Conservation (phyloP, 2,329 filamentous ascomycete genomes). For the Fusarium sp. region DNA sequence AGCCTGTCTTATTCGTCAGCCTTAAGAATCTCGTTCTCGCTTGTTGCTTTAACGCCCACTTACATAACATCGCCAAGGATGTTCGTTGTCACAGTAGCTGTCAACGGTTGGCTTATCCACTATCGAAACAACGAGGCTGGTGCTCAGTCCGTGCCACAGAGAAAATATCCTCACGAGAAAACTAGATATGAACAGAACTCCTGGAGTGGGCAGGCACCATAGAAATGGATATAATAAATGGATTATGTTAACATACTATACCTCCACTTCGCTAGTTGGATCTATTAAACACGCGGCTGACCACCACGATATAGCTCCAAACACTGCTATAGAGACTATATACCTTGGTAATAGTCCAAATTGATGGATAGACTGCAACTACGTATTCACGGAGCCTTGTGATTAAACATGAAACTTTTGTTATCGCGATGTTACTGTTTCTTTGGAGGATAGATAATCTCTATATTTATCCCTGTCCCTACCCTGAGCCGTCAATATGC, state of each 20-base stretch:
- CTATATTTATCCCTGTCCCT: background rate
- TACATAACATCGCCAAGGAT: conserved; percentile 11
- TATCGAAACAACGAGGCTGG: conserved; percentile 1
- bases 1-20: conserved; percentile 31
- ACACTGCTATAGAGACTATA: background rate
- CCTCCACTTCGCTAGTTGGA: background rate
- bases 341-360: background rate
- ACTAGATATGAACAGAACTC: background rate
- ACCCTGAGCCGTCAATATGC: conserved; percentile 11
- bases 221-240: background rate
- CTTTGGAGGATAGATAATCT: background rate
- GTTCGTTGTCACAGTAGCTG: conserved; percentile 5
- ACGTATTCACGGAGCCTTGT: background rate
- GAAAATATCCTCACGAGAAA: background rate
- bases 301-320: background rate
- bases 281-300: background rate
- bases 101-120: conserved; percentile 16
- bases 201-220: background rate
- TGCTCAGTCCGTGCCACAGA: background rate
- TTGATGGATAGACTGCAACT: background rate
- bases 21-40: conserved; percentile 20
- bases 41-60: background rate
- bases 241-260: background rate
- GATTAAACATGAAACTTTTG: conserved; percentile 9
- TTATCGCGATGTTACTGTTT: conserved; percentile 5